Percentiles rank a stretch among this genome's conserved stretches.
phyloP scores from a whole-genome alignment of 345 rosid genomes.

The Orychophragmus violaceus region DNA sequence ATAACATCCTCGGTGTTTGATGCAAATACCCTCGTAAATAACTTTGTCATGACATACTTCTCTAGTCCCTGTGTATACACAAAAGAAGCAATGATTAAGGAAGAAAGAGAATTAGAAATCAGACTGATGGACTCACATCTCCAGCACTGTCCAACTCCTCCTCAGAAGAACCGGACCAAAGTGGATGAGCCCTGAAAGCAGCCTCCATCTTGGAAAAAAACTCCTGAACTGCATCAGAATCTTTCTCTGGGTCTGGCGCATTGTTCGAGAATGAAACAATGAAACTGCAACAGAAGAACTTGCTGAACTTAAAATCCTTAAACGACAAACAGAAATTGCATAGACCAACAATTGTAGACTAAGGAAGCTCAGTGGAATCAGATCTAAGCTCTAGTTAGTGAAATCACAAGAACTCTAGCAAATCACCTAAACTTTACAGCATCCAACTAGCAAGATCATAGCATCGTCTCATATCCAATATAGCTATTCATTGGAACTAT shows the following conservation, averaged over 20 bases:
- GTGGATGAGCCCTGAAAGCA: slow-evolving; percentile 85
- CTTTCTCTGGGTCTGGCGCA: slow-evolving; percentile 88
- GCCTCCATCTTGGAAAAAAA: slow-evolving; percentile 78
- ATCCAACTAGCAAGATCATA: not conserved
- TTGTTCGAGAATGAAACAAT: slow-evolving; percentile 77
- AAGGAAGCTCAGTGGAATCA: not conserved
- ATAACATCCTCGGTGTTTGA: slow-evolving; percentile 78
- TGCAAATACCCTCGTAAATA: slow-evolving; percentile 84
- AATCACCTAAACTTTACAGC: not conserved
- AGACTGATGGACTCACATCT: slow-evolving; percentile 49
- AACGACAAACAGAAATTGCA: not conserved
- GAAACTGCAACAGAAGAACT: slow-evolving; percentile 53
- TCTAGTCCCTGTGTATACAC: slow-evolving; percentile 63
- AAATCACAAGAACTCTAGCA: not conserved
- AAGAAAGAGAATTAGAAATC: not conserved
- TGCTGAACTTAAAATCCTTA: not conserved
- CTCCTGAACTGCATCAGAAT: slow-evolving; percentile 57
- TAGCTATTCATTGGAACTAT: not conserved
- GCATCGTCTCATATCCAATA: not conserved
- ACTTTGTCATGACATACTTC: slow-evolving; percentile 97
- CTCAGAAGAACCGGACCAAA: slow-evolving; percentile 93
- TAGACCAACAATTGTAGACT: not conserved
- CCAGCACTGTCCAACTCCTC: slow-evolving; percentile 93
- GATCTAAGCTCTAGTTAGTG: slow-evolving; percentile 1
- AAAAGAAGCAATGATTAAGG: not conserved